A percentile compares a stretch with the other conserved stretches of the same genome.
Conservation (phyloP, 208 protist genomes). For the Willaertia magna region DNA sequence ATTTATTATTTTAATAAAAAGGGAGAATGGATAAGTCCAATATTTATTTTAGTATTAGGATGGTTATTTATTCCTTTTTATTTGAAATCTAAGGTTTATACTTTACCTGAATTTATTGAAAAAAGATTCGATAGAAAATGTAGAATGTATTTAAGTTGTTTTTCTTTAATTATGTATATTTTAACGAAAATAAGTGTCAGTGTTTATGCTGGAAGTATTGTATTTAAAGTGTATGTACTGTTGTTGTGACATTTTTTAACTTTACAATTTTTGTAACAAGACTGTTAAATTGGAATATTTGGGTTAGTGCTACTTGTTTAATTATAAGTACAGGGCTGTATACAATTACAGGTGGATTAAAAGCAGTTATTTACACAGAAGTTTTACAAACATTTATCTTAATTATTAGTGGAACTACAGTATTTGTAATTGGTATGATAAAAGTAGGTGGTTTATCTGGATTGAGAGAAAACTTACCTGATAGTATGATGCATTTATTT, state of each 20-base stretch:
- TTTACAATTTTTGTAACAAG: background rate
- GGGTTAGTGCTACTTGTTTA: background rate
- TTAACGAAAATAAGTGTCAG: slow-evolving; percentile 10
- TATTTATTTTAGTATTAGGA: background rate
- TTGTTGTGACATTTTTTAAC: background rate
- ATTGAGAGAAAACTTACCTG: slow-evolving; percentile 17
- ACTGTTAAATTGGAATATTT: background rate
- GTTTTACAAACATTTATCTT: slow-evolving; percentile 32
- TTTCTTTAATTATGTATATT: background rate
- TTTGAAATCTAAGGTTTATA: slow-evolving; percentile 2
- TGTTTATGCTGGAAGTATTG: slow-evolving; percentile 1
- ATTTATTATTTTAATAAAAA: too few species aligned
- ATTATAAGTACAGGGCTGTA: slow-evolving; percentile 4
- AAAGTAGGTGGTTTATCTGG: slow-evolving; percentile 16
- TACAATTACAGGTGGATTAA: slow-evolving; percentile 26
- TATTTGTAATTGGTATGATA: slow-evolving; percentile 17
- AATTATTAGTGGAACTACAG: slow-evolving; percentile 14
- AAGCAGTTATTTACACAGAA: slow-evolving; percentile 32
- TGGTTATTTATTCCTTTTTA: slow-evolving; percentile 9
- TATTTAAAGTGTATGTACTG: background rate
- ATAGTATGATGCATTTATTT: slow-evolving; percentile 20
- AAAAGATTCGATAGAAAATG: slow-evolving; percentile 1
- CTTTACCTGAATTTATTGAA: slow-evolving; percentile 13
- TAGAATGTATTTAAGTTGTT: background rate
- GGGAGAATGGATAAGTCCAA: background rate